Evolutionary conservation across 192 early-diverging fungal genomes (phyloP), one percentile per base, ranked within the genome.

Genomic region (Backusella morwellensis): DNA sequence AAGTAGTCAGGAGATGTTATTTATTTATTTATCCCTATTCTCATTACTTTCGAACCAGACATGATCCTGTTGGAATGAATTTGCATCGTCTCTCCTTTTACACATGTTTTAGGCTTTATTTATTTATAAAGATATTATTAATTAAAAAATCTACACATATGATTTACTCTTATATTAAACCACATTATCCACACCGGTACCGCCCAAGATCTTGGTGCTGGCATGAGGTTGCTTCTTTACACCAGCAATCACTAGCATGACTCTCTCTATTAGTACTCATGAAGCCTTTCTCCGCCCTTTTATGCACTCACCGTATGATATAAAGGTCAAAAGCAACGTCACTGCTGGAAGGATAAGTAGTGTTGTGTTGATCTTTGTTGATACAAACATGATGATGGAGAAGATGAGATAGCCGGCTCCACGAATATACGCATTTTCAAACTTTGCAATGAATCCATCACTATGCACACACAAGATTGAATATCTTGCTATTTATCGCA

Each of bases 191-290:
- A 81, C 83, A 72, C 87, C 87, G 9, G 80, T 81, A 47, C 87
- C 87, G 73, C 87, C 87, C 12, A 83, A 78, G 26, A 85, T 70
- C 26, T 77, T 35, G 8, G 82, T 84, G 23, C 82, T 84, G 15
- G 85, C 80, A n/a, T 85, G 87, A 17, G 85, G 77, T 42, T 88
- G 87, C 0, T 83, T 77, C 52, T 83, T 84, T 29, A 78, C 0
- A 29, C 78, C 87, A 74, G 85, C 83, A 36, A 88, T 72, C 1
- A 36, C 82, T 83, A 70, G 0, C 15, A 66, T n/a, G 32, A 0
- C 32, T 32, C 8, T 9, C n/a, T 9, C 8, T 56, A 12, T 56
- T 23, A 12, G 32, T 32, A 32, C 32, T 19, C 21, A 40, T 69
- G 4, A 69, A 1, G 12, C 15, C 4, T 17, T 44, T 44, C 32